Conservation (phyloP, 345 rosid genomes). For the Brassica nigra region DNA sequence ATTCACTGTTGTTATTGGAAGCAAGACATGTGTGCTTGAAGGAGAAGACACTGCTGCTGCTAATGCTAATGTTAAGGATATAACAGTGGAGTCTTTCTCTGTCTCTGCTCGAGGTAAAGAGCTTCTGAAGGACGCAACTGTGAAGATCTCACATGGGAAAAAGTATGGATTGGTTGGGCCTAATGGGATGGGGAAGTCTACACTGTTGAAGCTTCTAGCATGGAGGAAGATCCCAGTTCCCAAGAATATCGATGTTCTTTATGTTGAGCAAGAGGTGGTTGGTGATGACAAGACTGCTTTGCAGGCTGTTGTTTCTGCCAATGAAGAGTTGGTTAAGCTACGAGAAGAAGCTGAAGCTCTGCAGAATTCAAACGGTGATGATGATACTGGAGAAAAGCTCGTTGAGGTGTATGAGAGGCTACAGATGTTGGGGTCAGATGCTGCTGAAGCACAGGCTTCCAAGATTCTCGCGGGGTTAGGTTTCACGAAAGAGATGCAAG, state of each 20-base stretch:
- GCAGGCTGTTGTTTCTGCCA: conserved; percentile 87
- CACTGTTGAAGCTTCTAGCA: conserved; percentile 86
- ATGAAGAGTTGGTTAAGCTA: conserved; percentile 72
- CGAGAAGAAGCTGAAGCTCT: conserved; percentile 66
- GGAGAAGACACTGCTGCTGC: conserved; percentile 78
- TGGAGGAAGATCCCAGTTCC: conserved; percentile 99
- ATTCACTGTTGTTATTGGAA: conserved; percentile 90
- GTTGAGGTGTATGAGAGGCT: conserved; percentile 79
- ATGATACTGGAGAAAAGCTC: conserved; percentile 71
- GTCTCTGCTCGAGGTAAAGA: conserved; percentile 94
- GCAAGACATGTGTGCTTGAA: conserved; percentile 77
- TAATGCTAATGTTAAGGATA: conserved; percentile 89
- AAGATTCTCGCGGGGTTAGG: conserved; percentile 97
- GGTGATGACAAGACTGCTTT: conserved; percentile 87
- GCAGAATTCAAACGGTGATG: conserved; percentile 48
- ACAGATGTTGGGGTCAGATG: conserved; percentile 89
- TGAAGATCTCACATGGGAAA: conserved; percentile 92
- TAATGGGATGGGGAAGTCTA: conserved; percentile 97
- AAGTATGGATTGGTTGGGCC: conserved; percentile 97
- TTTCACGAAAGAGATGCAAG: conserved; percentile 90
- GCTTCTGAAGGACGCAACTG: conserved; percentile 76
- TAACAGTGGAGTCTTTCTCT: conserved; percentile 79
- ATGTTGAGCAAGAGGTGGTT: conserved; percentile 92
- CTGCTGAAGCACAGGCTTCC: conserved; percentile 93
- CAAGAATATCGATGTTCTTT: conserved; percentile 86